A percentile compares a stretch with the other conserved stretches of the same genome.
Conservation (phyloP, 2,329 filamentous ascomycete genomes). For the Fonsecaea monophora region DNA sequence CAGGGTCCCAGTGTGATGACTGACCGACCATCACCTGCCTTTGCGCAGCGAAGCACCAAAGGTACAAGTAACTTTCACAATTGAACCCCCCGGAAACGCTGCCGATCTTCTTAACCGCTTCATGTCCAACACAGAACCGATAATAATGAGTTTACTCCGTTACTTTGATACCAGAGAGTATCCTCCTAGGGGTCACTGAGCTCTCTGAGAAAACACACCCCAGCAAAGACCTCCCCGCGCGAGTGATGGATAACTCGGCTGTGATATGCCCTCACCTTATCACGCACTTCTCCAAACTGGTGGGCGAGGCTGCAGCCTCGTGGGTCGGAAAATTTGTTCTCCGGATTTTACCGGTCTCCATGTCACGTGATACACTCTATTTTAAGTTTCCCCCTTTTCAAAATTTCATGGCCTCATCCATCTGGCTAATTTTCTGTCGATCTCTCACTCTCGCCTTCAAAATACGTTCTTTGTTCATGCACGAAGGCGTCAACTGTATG, state of each 20-base stretch:
- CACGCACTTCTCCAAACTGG: neutral
- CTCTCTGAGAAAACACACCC: neutral
- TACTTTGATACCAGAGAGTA: neutral
- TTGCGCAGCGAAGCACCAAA: neutral
- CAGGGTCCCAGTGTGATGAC: neutral
- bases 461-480: neutral
- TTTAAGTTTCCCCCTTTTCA: neutral
- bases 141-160: neutral
- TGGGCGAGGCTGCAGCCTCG: neutral
- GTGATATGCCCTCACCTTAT: neutral
- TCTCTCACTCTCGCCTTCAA: neutral
- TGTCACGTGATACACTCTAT: neutral
- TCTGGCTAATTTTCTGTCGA: neutral
- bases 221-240: neutral
- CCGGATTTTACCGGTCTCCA: neutral
- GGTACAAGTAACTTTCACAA: neutral
- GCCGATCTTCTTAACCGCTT: neutral
- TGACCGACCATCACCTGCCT: neutral
- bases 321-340: neutral
- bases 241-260: too few relatives aligned
- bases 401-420: neutral
- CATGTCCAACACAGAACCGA: neutral
- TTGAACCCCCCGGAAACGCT: neutral
- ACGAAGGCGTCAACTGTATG: slow-evolving; percentile 11
- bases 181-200: neutral